phyloP scores from a whole-genome alignment of 208 protist genomes.

The Lotmaria passim region DNA sequence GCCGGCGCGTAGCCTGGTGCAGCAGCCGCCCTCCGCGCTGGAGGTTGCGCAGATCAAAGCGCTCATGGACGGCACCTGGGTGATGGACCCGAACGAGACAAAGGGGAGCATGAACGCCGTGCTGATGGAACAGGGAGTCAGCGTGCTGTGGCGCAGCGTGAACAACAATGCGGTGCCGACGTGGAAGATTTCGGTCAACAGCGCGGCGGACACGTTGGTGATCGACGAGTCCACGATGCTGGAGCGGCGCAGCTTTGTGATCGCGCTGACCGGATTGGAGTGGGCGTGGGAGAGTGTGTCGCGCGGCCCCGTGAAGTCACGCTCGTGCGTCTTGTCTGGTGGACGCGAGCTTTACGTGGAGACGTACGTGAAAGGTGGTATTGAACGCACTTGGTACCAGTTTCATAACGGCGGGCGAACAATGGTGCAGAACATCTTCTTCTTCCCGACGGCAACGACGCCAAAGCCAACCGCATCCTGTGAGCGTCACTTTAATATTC shows the following conservation, averaged over 20 bases:
- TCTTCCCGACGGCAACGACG: constrained; percentile 23
- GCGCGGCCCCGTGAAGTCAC: constrained; percentile 39
- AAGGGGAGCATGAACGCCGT: constrained; percentile 44
- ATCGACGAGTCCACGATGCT: constrained; percentile 37
- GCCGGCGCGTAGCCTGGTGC: constrained; percentile 28
- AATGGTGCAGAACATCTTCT: constrained; percentile 49
- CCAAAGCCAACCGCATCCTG: constrained; percentile 37
- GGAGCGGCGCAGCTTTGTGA: constrained; percentile 18
- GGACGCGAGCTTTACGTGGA: constrained; percentile 57
- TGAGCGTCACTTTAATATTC: constrained; percentile 35
- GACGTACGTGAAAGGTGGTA: constrained; percentile 33
- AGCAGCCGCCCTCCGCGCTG: constrained; percentile 26
- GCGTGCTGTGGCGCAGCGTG: constrained; percentile 54
- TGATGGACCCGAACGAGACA: constrained; percentile 39
- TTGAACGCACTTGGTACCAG: constrained; percentile 57
- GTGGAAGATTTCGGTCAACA: constrained; percentile 35
- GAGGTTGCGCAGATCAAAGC: constrained; percentile 58
- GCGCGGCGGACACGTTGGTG: constrained; percentile 24
- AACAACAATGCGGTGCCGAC: constrained; percentile 37
- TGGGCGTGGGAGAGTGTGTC: constrained; percentile 41
- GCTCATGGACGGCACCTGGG: constrained; percentile 52
- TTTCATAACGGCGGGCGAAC: constrained; percentile 37
- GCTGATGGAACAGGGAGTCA: constrained; percentile 51
- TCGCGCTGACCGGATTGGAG: constrained; percentile 35
- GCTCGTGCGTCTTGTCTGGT: constrained; percentile 45